Base-by-base conservation (phyloP, 2,329 filamentous ascomycete genomes). In the Phymatotrichopsis omnivora region DNA sequence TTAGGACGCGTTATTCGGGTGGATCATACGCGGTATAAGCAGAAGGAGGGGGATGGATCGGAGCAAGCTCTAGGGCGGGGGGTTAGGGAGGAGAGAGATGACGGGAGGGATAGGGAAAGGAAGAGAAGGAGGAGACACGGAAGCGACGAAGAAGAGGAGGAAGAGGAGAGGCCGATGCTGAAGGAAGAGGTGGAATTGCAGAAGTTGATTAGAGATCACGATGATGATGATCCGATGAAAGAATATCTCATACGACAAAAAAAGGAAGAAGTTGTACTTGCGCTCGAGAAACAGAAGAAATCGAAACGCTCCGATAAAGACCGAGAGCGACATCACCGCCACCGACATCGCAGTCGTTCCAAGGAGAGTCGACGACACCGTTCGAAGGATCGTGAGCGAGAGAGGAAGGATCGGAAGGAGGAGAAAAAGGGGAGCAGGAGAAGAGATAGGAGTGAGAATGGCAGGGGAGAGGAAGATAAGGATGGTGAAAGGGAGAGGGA, bases 141-240 rank as follows among this genome's bases (percentile, higher is more conserved):
- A 65, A 65, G 45, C 52, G 64, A 20, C 67, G 64, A 70, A 37
- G 64, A 68, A 42, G 68, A 69, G 36, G 65, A 65, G 52, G 68
- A 68, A 45, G 68, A 70, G 23, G 67, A 68, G 46, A 62, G 57
- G 52, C 34, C 45, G 2, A 64, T 83, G 67, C 64, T 94, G 8
- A 81, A 77, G 50, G 87, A 95, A 60, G 87, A 96, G 66, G 68
- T 70, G 44, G 87, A 96, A 61, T 65, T 96, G 38, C 76, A 76
- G 39, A 72, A 77, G 33, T 63, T 96, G 45, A 76, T 93, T 41
- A 68, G 74, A 42, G 79, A 89, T 12, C 82, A 93, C 54, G 91
- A 96, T 55, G 87, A 95, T 19, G 89, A 96, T 51, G 91, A 98
- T 62, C 91, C 91, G 0, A 98, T 98, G 91, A 95, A 94, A 65